A percentile compares a stretch with the other conserved stretches of the same genome.
phyloP scores from a whole-genome alignment of 768 basidiomycete species.

The Pisolithus microcarpus region DNA sequence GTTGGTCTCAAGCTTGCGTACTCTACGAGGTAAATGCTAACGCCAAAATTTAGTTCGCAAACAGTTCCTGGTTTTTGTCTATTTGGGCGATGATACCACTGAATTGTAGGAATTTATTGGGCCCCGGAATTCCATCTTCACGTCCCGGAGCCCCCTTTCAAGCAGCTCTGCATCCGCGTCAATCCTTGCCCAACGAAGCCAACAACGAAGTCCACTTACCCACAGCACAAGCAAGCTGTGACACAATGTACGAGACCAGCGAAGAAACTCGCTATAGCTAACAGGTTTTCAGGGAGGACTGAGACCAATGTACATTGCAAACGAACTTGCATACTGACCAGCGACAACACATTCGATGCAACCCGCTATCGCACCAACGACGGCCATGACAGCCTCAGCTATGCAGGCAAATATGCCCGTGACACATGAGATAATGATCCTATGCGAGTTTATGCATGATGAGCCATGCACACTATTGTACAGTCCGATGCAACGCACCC shows the following conservation, averaged over 20 bases:
- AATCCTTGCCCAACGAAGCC: not conserved
- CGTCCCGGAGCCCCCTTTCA: slow-evolving; percentile 3
- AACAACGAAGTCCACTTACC: slow-evolving; percentile 18
- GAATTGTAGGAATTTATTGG: not conserved
- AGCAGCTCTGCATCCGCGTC: not conserved
- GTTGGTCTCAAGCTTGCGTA: no score
- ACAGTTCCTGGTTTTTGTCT: no score
- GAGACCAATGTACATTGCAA: not conserved
- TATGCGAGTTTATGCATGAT: not conserved
- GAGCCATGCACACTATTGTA: no score
- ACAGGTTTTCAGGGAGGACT: not conserved
- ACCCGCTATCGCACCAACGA: slow-evolving; percentile 33
- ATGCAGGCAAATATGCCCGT: slow-evolving; percentile 38
- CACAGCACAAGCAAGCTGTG: slow-evolving; percentile 38
- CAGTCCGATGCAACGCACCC: not conserved
- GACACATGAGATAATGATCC: not conserved
- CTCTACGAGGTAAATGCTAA: no score
- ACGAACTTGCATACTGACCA: slow-evolving; percentile 22
- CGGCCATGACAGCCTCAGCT: slow-evolving; percentile 34
- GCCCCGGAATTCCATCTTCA: not conserved
- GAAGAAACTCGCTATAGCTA: slow-evolving; percentile 37
- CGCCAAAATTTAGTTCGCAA: no score
- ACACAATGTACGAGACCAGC: slow-evolving; percentile 37
- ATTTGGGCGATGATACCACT: no score
- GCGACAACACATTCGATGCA: slow-evolving; percentile 43